A percentile compares a stretch with the other conserved stretches of the same genome.
These are phyloP conservation scores for Leccinum subgranulosum DNA, from an alignment of 768 basidiomycete species.

Conservation along the genomic window DNA sequence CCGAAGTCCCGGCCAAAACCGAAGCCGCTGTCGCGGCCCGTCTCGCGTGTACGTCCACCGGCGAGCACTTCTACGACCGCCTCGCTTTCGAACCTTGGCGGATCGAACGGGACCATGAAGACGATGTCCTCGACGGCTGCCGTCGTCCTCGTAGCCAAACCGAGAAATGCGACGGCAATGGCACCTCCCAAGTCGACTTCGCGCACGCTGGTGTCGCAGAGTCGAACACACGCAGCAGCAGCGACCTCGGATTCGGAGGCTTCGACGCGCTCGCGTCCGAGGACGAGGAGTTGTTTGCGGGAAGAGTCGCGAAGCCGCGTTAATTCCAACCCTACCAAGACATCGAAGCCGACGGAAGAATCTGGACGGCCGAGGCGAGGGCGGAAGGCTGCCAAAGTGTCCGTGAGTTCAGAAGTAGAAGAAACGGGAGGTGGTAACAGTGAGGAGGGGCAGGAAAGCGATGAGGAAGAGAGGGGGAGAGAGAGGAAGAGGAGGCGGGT, in stretches of 20 bases:
- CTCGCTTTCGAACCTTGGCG: neutral
- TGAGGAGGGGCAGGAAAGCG: constrained; percentile 11
- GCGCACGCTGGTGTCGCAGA: constrained; percentile 23
- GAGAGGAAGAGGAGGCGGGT: constrained; percentile 31
- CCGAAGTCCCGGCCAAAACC: constrained; percentile 7
- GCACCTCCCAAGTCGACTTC: constrained; percentile 16
- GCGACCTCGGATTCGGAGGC: constrained; percentile 22
- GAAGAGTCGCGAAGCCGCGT: constrained; percentile 18
- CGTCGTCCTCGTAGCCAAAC: neutral
- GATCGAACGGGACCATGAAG: constrained; percentile 2
- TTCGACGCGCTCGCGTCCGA: constrained; percentile 16
- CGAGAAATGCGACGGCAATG: neutral
- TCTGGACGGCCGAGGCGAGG: constrained; percentile 5
- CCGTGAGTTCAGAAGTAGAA: constrained; percentile 8
- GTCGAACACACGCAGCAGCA: neutral
- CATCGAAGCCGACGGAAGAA: constrained; percentile 3
- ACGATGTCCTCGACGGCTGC: neutral
- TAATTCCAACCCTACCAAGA: constrained; percentile 4
- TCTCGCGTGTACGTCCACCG: constrained; percentile 4
- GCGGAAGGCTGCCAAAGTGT: neutral
- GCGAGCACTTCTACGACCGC: constrained; percentile 4
- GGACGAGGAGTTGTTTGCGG: constrained; percentile 23
- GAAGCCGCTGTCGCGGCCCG: constrained; percentile 14
- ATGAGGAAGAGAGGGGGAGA: constrained; percentile 18
- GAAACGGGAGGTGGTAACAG: constrained; percentile 2